Base-by-base conservation (phyloP, 352 stramenopile genomes). In the Phytopythium mirpurense region DNA sequence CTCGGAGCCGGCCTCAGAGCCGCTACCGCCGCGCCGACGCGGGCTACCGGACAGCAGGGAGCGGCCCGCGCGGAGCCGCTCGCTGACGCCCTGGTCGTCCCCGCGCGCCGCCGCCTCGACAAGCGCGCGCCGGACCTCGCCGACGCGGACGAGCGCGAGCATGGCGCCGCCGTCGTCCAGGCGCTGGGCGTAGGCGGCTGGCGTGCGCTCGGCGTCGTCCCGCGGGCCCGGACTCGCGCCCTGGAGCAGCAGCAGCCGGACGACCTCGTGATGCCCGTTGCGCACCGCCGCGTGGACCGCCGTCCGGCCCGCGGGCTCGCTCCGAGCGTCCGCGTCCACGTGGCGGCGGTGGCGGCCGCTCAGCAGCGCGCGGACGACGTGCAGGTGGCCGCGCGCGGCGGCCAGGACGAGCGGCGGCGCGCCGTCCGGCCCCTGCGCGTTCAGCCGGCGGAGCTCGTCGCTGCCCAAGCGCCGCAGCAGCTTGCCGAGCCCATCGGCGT, bases 221-320 rank as follows among this genome's bases (percentile, higher is more conserved):
- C 34, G 31, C 9, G 32, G 18, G 19, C 16, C 34, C 12, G 46
- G 0, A 15, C 74, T 59, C 31, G 70, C 65, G 29, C 70, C 70
- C 29, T 80, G 78, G 21, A 82, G 56, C 43, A 82, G 50, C 50
- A 84, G 54, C 27, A 65, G 73, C 51, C 78, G 77, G 37, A 78
- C 73, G 42, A 84, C 62, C 34, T 67, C 78, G 35, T 78, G 36
- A 26, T 79, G 70, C 1, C 73, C 73, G 32, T 81, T 56, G 19
- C 70, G 72, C 26, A 64, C 65, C 24, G 73, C 70, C 41, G 74
- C 68, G 51, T 79, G 68, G 38, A 84, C 48, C 14, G 68, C 70
- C 8, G 69, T 79, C 42, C 78, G 78, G 21, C 72, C 72, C 19
- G 60, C 68, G n/a, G 18, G 27, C 16, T 19, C 62, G 57, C 23